Conservation (phyloP, 75 land plant species). For the Picea glauca region DNA sequence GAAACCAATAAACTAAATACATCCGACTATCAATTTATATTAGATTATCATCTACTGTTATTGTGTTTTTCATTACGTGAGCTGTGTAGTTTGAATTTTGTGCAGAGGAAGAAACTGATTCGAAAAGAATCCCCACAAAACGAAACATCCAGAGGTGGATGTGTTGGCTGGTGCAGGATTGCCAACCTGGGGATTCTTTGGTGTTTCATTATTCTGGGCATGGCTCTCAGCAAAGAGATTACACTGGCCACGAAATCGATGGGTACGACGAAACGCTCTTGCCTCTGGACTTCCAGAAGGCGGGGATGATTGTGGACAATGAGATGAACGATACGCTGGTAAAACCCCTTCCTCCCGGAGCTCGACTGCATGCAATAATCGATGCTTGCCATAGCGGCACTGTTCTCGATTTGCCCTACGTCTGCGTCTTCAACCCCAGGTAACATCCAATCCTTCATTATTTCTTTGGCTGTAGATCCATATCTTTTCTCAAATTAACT, state of each 20-base stretch:
- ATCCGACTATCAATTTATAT: too few relatives aligned
- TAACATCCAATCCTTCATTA: not conserved
- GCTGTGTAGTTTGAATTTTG: not conserved
- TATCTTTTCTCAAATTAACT: not conserved
- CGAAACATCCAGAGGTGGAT: constrained; percentile 39
- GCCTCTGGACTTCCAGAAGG: constrained; percentile 41
- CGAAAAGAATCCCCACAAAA: constrained; percentile 35
- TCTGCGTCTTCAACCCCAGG: constrained; percentile 11
- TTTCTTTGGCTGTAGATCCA: not conserved
- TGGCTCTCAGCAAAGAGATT: constrained; percentile 40
- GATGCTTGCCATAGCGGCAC: constrained; percentile 81
- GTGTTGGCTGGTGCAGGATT: constrained; percentile 53
- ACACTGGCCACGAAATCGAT: constrained; percentile 40
- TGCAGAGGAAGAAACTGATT: constrained; percentile 35
- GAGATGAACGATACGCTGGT: constrained; percentile 36
- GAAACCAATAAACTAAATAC: too few relatives aligned
- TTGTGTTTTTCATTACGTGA: too few relatives aligned
- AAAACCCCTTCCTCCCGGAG: constrained; percentile 43
- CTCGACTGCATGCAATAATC: constrained; percentile 55
- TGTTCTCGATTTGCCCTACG: constrained; percentile 40
- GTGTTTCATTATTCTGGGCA: constrained; percentile 67
- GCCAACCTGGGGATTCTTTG: constrained; percentile 39
- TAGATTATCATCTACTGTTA: too few relatives aligned
- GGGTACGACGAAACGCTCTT: constrained; percentile 55
- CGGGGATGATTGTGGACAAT: constrained; percentile 53